Base-by-base conservation (phyloP, 1,284 basidiomycete genomes). In the Cutaneotrichosporon cutaneum region DNA sequence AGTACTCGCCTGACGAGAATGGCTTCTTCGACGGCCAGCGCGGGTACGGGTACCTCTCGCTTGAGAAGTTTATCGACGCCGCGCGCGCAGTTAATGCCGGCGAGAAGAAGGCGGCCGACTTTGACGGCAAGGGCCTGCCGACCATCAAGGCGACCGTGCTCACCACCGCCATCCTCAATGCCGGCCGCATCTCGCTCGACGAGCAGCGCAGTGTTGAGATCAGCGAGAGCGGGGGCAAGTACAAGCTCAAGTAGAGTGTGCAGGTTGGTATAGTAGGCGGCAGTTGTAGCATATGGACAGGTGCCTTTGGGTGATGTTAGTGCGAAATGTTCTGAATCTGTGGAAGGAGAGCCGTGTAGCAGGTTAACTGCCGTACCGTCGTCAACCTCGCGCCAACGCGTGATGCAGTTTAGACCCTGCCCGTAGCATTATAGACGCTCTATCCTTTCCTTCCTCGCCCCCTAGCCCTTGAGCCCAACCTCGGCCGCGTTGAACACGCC, bases 1-100 rank as follows among this genome's bases (percentile, higher is more conserved):
- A 94, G 74, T 95, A 95, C 80, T 90, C 91, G 54, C 91, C 92
- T 0, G 92, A 90, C 61, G 90, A 90, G 79, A 88, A 86, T 62
- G 93, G 93, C 14, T 90, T 90, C 81, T 95, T 95, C 74, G 92
- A 94, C 71, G 92, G 92, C 39, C 92, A 94, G 80, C 86, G 88
- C 62, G 93, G 92, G 6, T 96, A 95, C 77, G 93, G 71, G 85
- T 83, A 95, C 77, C 82, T 94, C 68, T 93, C 90, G 21, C 89
- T 95, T 70, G 92, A 94, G 79, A 94, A 92, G 81, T 95, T 95
- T 79, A 83, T 94, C 75, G 64, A 77, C 59, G 76, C 76, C 35
- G 74, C 75, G 35, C 63, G 70, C 50, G 54, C 83, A 64, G 90
- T 94, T 70, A 92, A 93, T 70, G 85, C 87, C 14, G 86, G 87